A percentile compares a stretch with the other conserved stretches of the same genome.
Conservation (phyloP, 345 rosid species). For the Murraya paniculata region DNA sequence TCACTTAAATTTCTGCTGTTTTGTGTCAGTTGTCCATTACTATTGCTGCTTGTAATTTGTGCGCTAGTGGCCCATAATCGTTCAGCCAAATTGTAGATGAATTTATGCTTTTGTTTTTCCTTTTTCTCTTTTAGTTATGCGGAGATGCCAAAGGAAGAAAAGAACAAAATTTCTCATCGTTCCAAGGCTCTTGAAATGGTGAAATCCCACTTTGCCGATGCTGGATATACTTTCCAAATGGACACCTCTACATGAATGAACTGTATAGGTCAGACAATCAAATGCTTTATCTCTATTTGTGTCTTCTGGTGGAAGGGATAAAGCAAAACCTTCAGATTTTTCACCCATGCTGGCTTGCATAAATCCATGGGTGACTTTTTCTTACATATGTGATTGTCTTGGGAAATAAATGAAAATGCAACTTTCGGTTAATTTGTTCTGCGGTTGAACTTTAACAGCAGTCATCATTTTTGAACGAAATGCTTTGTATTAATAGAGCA, state of each 20-base stretch:
- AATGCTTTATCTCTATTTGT: not conserved
- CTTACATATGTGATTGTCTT: not conserved
- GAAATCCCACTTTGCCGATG: slow-evolving; percentile 68
- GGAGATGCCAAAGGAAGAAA: slow-evolving; percentile 90
- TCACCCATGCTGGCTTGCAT: not conserved
- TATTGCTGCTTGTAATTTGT: not conserved
- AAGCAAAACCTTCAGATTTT: not conserved
- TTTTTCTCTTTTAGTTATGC: slow-evolving; percentile 50
- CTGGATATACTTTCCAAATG: slow-evolving; percentile 53
- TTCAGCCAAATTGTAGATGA: not conserved
- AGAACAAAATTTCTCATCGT: slow-evolving; percentile 91
- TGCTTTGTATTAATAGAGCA: not conserved
- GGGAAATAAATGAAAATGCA: not conserved
- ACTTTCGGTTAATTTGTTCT: not conserved
- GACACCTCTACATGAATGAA: slow-evolving; percentile 23
- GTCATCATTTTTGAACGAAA: not conserved
- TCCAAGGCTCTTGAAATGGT: slow-evolving; percentile 68
- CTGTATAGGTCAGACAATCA: not conserved
- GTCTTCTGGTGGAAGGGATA: not conserved
- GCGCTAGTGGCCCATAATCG: not conserved
- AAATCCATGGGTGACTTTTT: not conserved
- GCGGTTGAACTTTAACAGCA: not conserved
- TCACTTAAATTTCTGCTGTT: not conserved
- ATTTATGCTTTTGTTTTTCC: slow-evolving; percentile 4
- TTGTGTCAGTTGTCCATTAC: not conserved